phyloP scores from a whole-genome alignment of 371 early-diverging fungal genomes.

The Funneliformis caledonium region DNA sequence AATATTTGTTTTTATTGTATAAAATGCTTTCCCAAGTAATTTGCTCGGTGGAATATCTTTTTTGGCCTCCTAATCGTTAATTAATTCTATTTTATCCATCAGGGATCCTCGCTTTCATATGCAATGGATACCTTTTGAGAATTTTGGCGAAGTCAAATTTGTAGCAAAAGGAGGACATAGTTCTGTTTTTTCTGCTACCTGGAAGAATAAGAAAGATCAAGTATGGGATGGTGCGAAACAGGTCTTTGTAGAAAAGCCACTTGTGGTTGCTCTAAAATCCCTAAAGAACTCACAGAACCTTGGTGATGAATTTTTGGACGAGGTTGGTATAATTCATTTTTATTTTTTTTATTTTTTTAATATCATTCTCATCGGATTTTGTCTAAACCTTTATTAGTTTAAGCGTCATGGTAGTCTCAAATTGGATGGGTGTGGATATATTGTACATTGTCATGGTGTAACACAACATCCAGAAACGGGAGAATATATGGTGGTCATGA shows the following conservation, averaged over 20 bases:
- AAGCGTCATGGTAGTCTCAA: slow-evolving; percentile 39
- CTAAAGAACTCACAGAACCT: slow-evolving; percentile 32
- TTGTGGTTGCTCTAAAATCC: slow-evolving; percentile 32
- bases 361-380: no score
- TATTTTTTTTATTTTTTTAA: background rate
- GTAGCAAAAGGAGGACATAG: slow-evolving; percentile 29
- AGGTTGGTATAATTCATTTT: slow-evolving; percentile 22
- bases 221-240: slow-evolving; percentile 28
- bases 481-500: slow-evolving; percentile 39
- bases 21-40: background rate
- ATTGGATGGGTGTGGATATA: slow-evolving; percentile 28
- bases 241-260: slow-evolving; percentile 27
- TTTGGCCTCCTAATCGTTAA: background rate
- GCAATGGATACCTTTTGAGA: slow-evolving; percentile 37
- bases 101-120: slow-evolving; percentile 33
- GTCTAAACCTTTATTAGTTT: background rate
- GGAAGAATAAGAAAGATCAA: slow-evolving; percentile 21
- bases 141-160: slow-evolving; percentile 31
- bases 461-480: slow-evolving; percentile 21
- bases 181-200: slow-evolving; percentile 36
- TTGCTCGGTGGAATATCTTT: background rate
- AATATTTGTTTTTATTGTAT: background rate
- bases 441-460: slow-evolving; percentile 37
- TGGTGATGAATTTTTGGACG: slow-evolving; percentile 33
- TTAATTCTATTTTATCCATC: background rate